Percentiles rank a stretch among this genome's conserved stretches.
phyloP scores from a whole-genome alignment of 306 rosid genomes.

The Lablab purpureus region DNA sequence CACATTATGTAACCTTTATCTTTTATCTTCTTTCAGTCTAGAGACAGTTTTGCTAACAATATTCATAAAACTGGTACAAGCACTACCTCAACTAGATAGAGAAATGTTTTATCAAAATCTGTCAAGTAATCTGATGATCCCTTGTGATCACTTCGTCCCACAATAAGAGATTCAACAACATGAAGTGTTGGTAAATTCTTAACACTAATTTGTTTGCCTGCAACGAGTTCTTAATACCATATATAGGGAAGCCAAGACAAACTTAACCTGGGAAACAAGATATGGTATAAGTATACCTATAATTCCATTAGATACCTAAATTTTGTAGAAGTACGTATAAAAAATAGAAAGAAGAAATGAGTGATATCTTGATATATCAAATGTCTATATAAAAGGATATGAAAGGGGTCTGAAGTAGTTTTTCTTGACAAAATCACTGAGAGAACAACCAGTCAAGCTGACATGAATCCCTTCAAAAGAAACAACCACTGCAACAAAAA shows the following conservation, averaged over 20 bases:
- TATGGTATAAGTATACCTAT: slow-evolving; percentile 80
- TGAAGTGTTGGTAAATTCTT: slow-evolving; percentile 64
- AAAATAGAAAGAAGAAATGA: slow-evolving; percentile 2
- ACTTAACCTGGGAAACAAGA: slow-evolving; percentile 87
- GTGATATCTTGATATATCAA: slow-evolving; percentile 33
- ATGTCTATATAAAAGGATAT: slow-evolving; percentile 25
- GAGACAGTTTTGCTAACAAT: slow-evolving; percentile 71
- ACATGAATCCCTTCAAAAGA: slow-evolving; percentile 98
- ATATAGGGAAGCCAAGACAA: slow-evolving; percentile 79
- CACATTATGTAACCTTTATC: too few species aligned
- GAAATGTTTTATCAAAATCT: slow-evolving; percentile 72
- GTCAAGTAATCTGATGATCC: slow-evolving; percentile 63
- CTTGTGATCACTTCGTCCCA: slow-evolving; percentile 74
- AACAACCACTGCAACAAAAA: slow-evolving; percentile 74
- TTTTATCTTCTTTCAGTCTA: too few species aligned
- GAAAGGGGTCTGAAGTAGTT: slow-evolving; percentile 73
- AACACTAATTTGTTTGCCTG: slow-evolving; percentile 56
- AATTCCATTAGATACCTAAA: slow-evolving; percentile 72
- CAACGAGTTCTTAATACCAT: slow-evolving; percentile 58
- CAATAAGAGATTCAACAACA: slow-evolving; percentile 58
- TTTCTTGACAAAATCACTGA: slow-evolving; percentile 90
- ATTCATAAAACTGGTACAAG: slow-evolving; percentile 84
- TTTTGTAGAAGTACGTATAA: slow-evolving; percentile 72
- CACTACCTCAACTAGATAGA: slow-evolving; percentile 91
- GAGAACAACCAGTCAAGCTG: slow-evolving; percentile 89